Base-by-base conservation (phyloP, 2,329 filamentous ascomycete species). In the Tolypocladium inflatum region DNA sequence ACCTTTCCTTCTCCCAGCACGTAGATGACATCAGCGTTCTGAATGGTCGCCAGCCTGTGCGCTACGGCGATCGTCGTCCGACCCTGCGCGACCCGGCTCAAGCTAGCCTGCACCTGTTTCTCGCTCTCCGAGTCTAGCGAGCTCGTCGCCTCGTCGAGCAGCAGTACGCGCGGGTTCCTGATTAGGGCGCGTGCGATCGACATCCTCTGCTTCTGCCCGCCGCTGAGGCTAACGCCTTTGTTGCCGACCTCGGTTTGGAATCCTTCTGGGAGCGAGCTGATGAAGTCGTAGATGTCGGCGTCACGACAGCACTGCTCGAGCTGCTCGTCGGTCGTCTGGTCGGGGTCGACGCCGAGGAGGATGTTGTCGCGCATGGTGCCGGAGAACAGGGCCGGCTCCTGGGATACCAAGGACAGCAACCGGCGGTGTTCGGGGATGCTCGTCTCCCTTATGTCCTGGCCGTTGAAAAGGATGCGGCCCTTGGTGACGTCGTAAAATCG, bases 11-110 rank as follows among this genome's bases (percentile, higher is more conserved):
- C 80, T 11, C 88, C 87, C 54, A 94, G 82, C 0, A 93, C 88
- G 64, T 89, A 91, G 48, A 92, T 92, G 21, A 86, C 75, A 68
- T 93, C 86, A 1, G 89, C 88, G 63, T 91, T 87, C 70, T 89
- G 88, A 23, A 92, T 85, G 15, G 88, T 93, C 0, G 86, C 86
- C 54, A 93, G 76, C 17, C 89, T 78, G 69, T 93, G 90, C 1
- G 90, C 89, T 13, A 94, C 88, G 2, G 88, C 88, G 3, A 94
- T 77, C 60, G 88, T 89, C 2, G 89, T 85, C 8, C 81, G 74
- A 2, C 81, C 81, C 62, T 78, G 77, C 3, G 78, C 79, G 0
- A 83, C 84, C 45, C 77, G 77, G 74, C 90, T 86, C 66, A 92
- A 83, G 0, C 88, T 87, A 1, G 75, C 76, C 70, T 92, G 82